Base-by-base conservation (phyloP, 2,329 filamentous ascomycete genomes). In the Myrmaecium sp. region DNA sequence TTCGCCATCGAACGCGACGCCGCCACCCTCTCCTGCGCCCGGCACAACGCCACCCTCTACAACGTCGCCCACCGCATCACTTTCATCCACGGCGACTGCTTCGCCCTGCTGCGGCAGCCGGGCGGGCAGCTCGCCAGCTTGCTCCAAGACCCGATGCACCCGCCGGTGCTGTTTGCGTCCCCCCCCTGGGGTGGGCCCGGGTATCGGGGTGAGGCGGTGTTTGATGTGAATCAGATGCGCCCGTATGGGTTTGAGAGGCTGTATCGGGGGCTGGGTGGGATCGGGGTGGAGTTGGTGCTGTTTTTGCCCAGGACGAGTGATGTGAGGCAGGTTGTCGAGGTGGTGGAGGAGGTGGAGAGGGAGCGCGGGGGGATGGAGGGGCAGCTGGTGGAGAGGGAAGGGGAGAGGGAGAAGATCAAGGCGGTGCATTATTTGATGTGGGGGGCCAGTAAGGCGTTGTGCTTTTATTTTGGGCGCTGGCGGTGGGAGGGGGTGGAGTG, bases 1-100 rank as follows among this genome's bases (percentile, higher is more conserved):
- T 82, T 95, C 46, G 82, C 79, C 21, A 76, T 98, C 14, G 89
- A 98, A 54, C 78, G 75, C 39, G 74, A 95, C 42, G 60, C 73
- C 3, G 66, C 72, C 6, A 81, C 79, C 1, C 64, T 98, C 5
- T 74, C 75, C 23, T 98, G 91, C 52, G 89, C 83, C 14, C 84
- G 92, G 55, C 74, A 91, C 48, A 98, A 98, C 47, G 83, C 89
- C 5, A 62, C 70, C 29, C 58, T 95, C 23, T 92, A 94, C 46
- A 84, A 76, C 3, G 78, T 93, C 1, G 57, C 60, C 3, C 66
- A 74, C 25, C 71, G 69, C 43, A 86, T 98, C 41, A 78, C 72
- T 29, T 98, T 83, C 76, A 66, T 94, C 19, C 62, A 78, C 29
- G 84, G 76, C 4, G 84, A 95, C 53, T 89, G 78, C 46, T 54